Base-by-base conservation (phyloP, 345 rosid genomes). In the Murraya koenigii region DNA sequence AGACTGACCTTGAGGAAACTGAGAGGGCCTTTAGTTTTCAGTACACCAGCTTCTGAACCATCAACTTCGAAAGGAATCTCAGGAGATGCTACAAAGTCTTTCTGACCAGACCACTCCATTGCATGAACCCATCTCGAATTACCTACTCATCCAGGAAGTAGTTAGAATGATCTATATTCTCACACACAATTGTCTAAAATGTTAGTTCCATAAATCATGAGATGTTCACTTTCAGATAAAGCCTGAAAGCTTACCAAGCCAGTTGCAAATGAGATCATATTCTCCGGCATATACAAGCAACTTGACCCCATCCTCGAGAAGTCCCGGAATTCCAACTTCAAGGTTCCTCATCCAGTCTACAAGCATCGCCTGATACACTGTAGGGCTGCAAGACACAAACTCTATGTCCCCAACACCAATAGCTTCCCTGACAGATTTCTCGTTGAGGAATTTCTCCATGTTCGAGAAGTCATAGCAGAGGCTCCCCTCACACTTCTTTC, bases 111-210 rank as follows among this genome's bases (percentile, higher is more conserved):
- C 99, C 98, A 97, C 66, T 90, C 89, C 99, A 97, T 97, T 61
- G 97, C 93, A 80, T 94, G 95, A 80, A 97, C 99, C 99, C 98
- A 97, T 88, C 97, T 94, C 66, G 97, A 92, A 83, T 97, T 97
- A 85, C 98, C 98, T 94, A 78, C 81, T 39, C 47, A 47, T 3
- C 55, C 35, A 47, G 11, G 32, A 15, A 28, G 6, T 3, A 8
- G 56, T 54, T n/a, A 47, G 55, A 44, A 30, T 63, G 33, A 26
- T 15, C 0, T 25, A 58, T 70, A 33, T n/a, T 33, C 14, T 59
- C 14, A n/a, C 32, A 8, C 5, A n/a, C 30, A 72, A 30, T 61
- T 74, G 68, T 35, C 39, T 11, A 32, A 66, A 44, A 10, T 2
- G 52, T 8, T 26, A 71, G 19, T 54, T 67, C 61, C 52, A 28